phyloP scores from a whole-genome alignment of 495 filamentous ascomycete genomes.

The Opeltia flavorubescens region DNA sequence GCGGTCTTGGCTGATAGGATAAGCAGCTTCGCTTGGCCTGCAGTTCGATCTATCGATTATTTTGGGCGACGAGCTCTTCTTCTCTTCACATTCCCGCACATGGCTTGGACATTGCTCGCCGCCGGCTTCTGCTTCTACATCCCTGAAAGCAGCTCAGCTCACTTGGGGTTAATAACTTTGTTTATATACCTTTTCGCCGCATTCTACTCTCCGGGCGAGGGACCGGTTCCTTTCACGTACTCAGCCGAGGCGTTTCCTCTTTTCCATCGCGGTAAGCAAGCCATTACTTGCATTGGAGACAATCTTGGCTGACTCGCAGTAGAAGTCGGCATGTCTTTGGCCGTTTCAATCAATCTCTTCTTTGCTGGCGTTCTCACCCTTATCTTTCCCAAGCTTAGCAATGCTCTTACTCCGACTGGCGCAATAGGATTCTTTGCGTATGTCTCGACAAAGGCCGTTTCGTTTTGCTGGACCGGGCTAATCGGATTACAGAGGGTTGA shows the following conservation, averaged over 20 bases:
- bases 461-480: not conserved
- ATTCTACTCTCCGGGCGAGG: constrained; percentile 71
- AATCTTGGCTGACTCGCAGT: not conserved
- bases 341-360: constrained; percentile 54
- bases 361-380: constrained; percentile 53
- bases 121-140: constrained; percentile 61
- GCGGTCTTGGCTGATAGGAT: not conserved
- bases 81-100: constrained; percentile 74
- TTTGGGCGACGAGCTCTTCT: constrained; percentile 64
- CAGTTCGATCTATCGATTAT: constrained; percentile 74
- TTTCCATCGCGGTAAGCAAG: constrained; percentile 39
- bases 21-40: constrained; percentile 57
- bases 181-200: constrained; percentile 59
- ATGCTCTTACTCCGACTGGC: constrained; percentile 1
- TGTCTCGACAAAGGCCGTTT: not conserved
- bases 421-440: constrained; percentile 4
- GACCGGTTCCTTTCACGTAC: constrained; percentile 73
- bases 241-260: constrained; percentile 67
- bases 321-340: constrained; percentile 58
- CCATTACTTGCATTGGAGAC: not conserved
- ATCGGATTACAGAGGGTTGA: constrained; percentile 30
- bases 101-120: constrained; percentile 65
- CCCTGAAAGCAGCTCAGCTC: constrained; percentile 31
- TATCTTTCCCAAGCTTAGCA: constrained; percentile 50
- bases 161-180: constrained; percentile 48